These are phyloP conservation scores for Epichloe hybrida DNA, from an alignment of 2,329 filamentous ascomycete genomes.

Conservation along the genomic window DNA sequence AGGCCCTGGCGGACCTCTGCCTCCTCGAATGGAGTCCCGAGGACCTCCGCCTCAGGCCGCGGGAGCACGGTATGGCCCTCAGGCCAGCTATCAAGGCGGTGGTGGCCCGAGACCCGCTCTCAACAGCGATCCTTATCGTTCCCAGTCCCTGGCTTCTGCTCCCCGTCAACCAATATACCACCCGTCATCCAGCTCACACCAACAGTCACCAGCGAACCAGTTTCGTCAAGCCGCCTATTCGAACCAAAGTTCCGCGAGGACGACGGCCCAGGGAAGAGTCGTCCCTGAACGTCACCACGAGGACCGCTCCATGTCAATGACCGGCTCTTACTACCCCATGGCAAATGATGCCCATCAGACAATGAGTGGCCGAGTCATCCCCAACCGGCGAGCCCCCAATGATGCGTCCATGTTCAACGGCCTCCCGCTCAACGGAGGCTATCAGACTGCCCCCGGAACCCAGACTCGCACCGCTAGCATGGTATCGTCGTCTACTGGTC, in stretches of 20 bases:
- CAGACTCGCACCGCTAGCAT: slow-evolving; percentile 49
- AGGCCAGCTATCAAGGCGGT: slow-evolving; percentile 50
- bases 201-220: slow-evolving; percentile 54
- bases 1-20: slow-evolving; percentile 35
- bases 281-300: slow-evolving; percentile 86
- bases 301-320: slow-evolving; percentile 94
- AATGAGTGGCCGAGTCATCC: slow-evolving; percentile 85
- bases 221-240: slow-evolving; percentile 66
- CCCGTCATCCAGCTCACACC: slow-evolving; percentile 46
- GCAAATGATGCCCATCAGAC: slow-evolving; percentile 77
- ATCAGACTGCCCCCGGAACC: slow-evolving; percentile 34
- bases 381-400: slow-evolving; percentile 44
- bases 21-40: slow-evolving; percentile 51
- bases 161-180: slow-evolving; percentile 62
- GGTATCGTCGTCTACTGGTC: slow-evolving; percentile 40
- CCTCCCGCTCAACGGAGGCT: slow-evolving; percentile 22
- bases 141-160: slow-evolving; percentile 77
- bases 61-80: slow-evolving; percentile 29
- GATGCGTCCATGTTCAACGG: slow-evolving; percentile 26
- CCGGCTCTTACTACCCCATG: slow-evolving; percentile 52
- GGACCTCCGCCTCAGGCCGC: slow-evolving; percentile 30
- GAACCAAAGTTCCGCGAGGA: slow-evolving; percentile 53
- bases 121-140: slow-evolving; percentile 76
- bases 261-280: slow-evolving; percentile 79
- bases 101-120: slow-evolving; percentile 54